Evolutionary conservation across 225 moss, liverwort and hornwort genomes (phyloP).

Genomic region (Asterella californica): DNA sequence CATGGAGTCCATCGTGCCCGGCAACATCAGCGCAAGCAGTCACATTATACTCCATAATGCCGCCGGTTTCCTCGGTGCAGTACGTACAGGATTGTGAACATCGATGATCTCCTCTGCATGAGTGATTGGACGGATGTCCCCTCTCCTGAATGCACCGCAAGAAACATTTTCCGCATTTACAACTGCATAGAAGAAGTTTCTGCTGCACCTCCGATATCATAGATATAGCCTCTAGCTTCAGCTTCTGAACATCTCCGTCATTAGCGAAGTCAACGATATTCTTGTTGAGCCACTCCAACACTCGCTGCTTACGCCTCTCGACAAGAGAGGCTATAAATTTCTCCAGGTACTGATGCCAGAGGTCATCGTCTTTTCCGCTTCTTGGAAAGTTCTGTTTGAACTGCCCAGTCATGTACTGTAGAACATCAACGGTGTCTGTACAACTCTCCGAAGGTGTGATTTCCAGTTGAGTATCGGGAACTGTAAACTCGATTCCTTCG

Average conservation of each 20-base stretch:
- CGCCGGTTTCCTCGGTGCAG: constrained; percentile 27
- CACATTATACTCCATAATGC: neutral
- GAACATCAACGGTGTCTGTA: constrained; percentile 28
- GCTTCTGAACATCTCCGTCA: constrained; percentile 54
- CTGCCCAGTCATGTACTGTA: constrained; percentile 22
- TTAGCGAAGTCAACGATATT: constrained; percentile 43
- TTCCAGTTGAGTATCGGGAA: constrained; percentile 36
- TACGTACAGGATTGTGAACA: constrained; percentile 47
- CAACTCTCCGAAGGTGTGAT: constrained; percentile 18
- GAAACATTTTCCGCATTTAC: constrained; percentile 38
- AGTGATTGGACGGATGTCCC: constrained; percentile 43
- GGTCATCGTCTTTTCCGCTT: constrained; percentile 40
- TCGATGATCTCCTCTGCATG: constrained; percentile 40
- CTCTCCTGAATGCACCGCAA: constrained; percentile 42
- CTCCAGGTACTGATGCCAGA: constrained; percentile 51
- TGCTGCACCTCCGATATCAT: constrained; percentile 31
- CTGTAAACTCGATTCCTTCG: neutral
- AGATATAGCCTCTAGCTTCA: constrained; percentile 31
- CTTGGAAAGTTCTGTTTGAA: constrained; percentile 30
- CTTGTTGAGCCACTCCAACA: constrained; percentile 39
- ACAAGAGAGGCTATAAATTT: constrained; percentile 39
- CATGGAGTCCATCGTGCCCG: constrained; percentile 48
- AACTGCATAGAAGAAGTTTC: constrained; percentile 30
- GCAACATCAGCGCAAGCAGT: constrained; percentile 35
- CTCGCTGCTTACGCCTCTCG: constrained; percentile 34